Evolutionary conservation across 1,139 yeast genomes (phyloP).

Genomic region (Candida glucosophila): DNA sequence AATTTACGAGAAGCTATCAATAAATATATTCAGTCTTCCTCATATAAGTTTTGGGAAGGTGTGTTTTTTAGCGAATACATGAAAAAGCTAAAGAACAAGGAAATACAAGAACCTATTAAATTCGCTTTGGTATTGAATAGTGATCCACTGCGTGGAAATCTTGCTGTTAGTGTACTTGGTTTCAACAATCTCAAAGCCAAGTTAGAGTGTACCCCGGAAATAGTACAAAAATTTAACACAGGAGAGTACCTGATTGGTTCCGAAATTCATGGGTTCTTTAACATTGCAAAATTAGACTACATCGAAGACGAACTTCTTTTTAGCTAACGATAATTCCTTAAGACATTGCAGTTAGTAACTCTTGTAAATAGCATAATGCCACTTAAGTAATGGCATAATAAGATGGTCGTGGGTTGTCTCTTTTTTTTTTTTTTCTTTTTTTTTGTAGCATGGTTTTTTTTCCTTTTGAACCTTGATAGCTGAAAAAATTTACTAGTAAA

Average conservation of each 20-base stretch:
- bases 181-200: slow-evolving; percentile 17
- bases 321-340: slow-evolving; percentile 1
- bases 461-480: too few relatives aligned
- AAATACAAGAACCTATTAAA: slow-evolving; percentile 12
- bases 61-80: slow-evolving; percentile 23
- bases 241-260: slow-evolving; percentile 18
- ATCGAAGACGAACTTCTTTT: slow-evolving; percentile 25
- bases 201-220: slow-evolving; percentile 14
- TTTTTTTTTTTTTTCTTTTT: slow-evolving; percentile 1
- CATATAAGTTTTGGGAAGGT: slow-evolving; percentile 33
- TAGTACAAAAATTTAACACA: slow-evolving; percentile 12
- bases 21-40: slow-evolving; percentile 15
- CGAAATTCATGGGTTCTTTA: slow-evolving; percentile 12
- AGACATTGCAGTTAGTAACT: too few relatives aligned
- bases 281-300: slow-evolving; percentile 20
- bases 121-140: slow-evolving; percentile 19
- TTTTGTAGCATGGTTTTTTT: too few relatives aligned
- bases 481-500: too few relatives aligned
- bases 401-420: too few relatives aligned
- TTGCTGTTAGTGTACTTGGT: slow-evolving; percentile 18
- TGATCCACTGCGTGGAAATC: slow-evolving; percentile 20
- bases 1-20: slow-evolving; percentile 23
- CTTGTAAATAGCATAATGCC: too few relatives aligned
- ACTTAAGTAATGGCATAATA: too few relatives aligned
- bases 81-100: slow-evolving; percentile 9